phyloP scores from a whole-genome alignment of 163 green algal genomes.

The Chlamydomonas reinhardtii region DNA sequence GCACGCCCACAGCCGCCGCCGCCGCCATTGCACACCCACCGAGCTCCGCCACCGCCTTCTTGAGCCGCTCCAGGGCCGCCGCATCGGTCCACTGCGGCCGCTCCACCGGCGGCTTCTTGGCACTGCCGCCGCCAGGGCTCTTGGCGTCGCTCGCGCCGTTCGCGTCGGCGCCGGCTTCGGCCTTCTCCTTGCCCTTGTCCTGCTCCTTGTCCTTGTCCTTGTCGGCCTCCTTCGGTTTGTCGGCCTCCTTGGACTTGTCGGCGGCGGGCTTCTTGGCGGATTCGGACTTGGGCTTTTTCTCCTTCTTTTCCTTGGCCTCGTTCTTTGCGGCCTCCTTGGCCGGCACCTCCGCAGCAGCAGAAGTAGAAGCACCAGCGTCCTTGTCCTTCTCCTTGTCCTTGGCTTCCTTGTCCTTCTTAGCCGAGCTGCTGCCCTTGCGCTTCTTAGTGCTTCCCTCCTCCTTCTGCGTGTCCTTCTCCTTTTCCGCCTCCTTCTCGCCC shows the following conservation, averaged over 20 bases:
- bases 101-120: not conserved
- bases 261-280: not conserved
- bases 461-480: not conserved
- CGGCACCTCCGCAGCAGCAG: not conserved
- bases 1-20: too few species aligned
- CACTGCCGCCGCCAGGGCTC: not conserved
- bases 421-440: not conserved
- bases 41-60: conserved; percentile 35
- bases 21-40: not conserved
- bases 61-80: conserved; percentile 35
- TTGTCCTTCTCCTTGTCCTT: not conserved
- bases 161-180: not conserved
- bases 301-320: not conserved
- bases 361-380: not conserved
- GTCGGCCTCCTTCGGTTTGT: too few species aligned
- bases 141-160: not conserved
- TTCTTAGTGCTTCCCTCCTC: not conserved
- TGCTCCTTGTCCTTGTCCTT: not conserved
- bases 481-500: not conserved
- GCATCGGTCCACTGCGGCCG: conserved; percentile 15
- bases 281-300: not conserved
- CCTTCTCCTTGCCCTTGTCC: not conserved
- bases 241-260: too few species aligned
- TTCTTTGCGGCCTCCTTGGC: not conserved
- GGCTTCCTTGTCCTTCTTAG: not conserved